Base-by-base conservation (phyloP, 495 filamentous ascomycete genomes). In the Aspergillus funiculosus region DNA sequence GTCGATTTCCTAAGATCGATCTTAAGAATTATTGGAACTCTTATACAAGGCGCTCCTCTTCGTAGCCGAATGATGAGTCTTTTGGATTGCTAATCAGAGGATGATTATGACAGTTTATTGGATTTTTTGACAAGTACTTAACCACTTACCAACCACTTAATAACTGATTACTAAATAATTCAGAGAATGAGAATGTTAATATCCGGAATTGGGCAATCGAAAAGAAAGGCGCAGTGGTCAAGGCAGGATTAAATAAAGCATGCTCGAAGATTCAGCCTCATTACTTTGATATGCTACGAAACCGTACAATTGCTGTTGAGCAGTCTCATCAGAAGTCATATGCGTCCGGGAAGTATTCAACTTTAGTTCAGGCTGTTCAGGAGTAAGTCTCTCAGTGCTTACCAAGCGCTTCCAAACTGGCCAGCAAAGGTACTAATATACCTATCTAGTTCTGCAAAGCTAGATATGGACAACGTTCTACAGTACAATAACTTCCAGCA, bases 281-380 rank as follows among this genome's bases (percentile, higher is more conserved):
- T 41, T 29, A 35, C 13, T 51, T 40, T 46, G 28, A 46, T 51
- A 13, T 20, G 1, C 18, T 51, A 26, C 26, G 7, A 20, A 44
- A 41, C 29, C 26, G 45, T 51, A 46, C 42, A 40, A 46, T 46
- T 51, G 26, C 48, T 36, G 42, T 45, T 35, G 28, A 51, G n/a
- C 41, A 51, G 17, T 51, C 48, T 25, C 26, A 51, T 51, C 25
- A 44, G 15, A 45, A 44, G n/a, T 37, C 40, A 39, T 44, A 51
- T 35, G 19, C 25, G n/a, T 43, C 32, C 14, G 48, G 35, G 6
- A 51, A 51, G 13, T 34, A 34, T 27, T 17, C 45, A n/a, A 45
- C 10, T 18, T 21, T 51, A 21, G 14, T 26, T n/a, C 10, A 45
- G 10, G 40, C 48, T 18, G 32, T 51, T 11, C 25, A 45, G 25